Evolutionary conservation across 2,329 filamentous ascomycete species (phyloP).

Genomic region (Raffaelea albimanens): DNA sequence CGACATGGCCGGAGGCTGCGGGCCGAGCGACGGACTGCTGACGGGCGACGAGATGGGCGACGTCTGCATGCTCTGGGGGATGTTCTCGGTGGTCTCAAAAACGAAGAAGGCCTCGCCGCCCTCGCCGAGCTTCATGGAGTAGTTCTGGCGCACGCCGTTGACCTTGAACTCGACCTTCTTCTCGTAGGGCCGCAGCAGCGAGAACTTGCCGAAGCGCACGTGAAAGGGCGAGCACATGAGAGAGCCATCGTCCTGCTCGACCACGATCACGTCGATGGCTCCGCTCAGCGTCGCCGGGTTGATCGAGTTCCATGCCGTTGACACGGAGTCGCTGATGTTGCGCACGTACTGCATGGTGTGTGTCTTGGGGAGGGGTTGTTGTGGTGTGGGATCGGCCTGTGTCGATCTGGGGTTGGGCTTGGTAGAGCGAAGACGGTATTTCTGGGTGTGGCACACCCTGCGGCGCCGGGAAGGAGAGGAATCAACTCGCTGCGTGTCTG

Average conservation of each 20-base stretch:
- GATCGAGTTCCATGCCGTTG: constrained; percentile 98
- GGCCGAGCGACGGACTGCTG: constrained; percentile 64
- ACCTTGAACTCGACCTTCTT: constrained; percentile 98
- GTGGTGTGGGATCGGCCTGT: too few species aligned
- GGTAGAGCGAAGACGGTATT: too few species aligned
- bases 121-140: constrained; percentile 97
- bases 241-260: constrained; percentile 86
- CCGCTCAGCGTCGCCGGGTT: constrained; percentile 95
- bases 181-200: constrained; percentile 84
- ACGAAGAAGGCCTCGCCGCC: constrained; percentile 98
- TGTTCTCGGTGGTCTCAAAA: constrained; percentile 85
- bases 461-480: too few species aligned
- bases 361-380: constrained; percentile 2
- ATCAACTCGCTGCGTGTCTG: too few species aligned
- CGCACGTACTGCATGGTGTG: constrained; percentile 89
- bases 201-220: constrained; percentile 98
- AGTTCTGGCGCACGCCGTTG: constrained; percentile 84
- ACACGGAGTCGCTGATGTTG: constrained; percentile 89
- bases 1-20: constrained; percentile 28
- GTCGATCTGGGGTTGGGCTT: too few species aligned
- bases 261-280: constrained; percentile 97
- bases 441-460: too few species aligned
- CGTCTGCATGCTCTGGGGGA: constrained; percentile 89
- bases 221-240: constrained; percentile 95
- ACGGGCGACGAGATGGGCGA: constrained; percentile 86